phyloP scores from a whole-genome alignment of 441 rosid genomes.

The Adansonia gregorii region DNA sequence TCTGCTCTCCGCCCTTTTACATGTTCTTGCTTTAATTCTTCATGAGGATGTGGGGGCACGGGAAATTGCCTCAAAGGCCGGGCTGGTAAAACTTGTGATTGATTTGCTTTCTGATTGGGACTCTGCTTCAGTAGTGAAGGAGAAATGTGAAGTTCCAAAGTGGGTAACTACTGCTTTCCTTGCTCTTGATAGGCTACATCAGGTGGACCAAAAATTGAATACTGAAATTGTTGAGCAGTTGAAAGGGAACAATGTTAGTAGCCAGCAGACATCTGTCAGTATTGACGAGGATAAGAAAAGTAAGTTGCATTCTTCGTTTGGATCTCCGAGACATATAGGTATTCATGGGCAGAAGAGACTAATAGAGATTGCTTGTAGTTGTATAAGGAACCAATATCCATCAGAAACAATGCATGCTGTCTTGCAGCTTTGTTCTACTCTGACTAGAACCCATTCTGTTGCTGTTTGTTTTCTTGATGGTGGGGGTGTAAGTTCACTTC shows the following conservation, averaged over 20 bases:
- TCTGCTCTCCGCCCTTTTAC: constrained; percentile 73
- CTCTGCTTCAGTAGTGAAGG: constrained; percentile 54
- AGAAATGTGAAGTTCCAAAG: constrained; percentile 68
- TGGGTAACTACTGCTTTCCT: constrained; percentile 98
- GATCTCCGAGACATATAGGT: constrained; percentile 57
- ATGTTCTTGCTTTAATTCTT: constrained; percentile 91
- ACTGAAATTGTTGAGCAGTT: constrained; percentile 77
- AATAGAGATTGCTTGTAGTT: constrained; percentile 86
- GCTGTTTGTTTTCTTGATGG: constrained; percentile 90
- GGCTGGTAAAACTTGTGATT: constrained; percentile 73
- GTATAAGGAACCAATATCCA: constrained; percentile 77
- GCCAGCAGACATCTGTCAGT: constrained; percentile 52
- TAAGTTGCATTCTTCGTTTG: constrained; percentile 61
- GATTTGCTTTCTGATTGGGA: constrained; percentile 85
- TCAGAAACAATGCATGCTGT: constrained; percentile 96
- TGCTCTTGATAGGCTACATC: constrained; percentile 88
- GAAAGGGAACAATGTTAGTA: constrained; percentile 53
- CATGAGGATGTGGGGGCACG: constrained; percentile 89
- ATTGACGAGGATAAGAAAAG: constrained; percentile 76
- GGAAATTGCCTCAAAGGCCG: constrained; percentile 76
- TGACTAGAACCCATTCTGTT: constrained; percentile 77
- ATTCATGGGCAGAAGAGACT: constrained; percentile 76
- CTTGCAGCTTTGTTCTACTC: constrained; percentile 85
- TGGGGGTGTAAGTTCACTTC: constrained; percentile 80
- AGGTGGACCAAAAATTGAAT: constrained; percentile 80